Base-by-base conservation (phyloP, 345 rosid genomes). In the Nephelium lappaceum region DNA sequence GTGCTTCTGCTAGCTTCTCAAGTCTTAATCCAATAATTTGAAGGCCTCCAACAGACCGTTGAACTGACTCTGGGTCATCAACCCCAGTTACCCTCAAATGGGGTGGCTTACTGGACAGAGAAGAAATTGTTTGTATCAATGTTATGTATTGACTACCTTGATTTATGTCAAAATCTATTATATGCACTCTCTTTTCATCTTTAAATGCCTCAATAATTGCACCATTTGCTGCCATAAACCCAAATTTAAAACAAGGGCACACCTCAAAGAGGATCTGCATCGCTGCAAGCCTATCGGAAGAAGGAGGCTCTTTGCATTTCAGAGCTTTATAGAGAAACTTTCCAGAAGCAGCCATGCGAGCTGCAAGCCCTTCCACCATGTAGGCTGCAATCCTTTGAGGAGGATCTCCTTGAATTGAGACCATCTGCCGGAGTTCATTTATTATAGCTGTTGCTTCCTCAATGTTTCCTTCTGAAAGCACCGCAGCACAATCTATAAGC, bases 301-400 rank as follows among this genome's bases (percentile, higher is more conserved):
- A 88, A 74, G 99, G 99, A 77, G 99, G 97, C 83, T 94, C 99
- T 85, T 96, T 96, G 90, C 99, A 96, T 85, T 87, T 96, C 77
- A 96, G 82, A 72, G 99, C 90, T 85, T 82, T 93, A 82, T 96
- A 96, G 16, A 96, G 91, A 69, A 77, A 90, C 75, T 87, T 96
- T 24, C 99, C 99, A 25, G 99, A 94, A 49, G 89, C 84, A 80
- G 98, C 97, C 92, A 96, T 87, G 61, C 95, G 90, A 66, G 99
- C 99, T 23, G 97, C 99, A 77, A 96, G 89, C 69, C 99, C 98
- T 90, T 96, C 99, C 6, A 93, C 93, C 98, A 94, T 94, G 90
- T 96, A 96, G 57, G 99, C 99, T 1, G 99, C 98, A 5, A 93
- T 91, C 82, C 99, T 90, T 86, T 91, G 91, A 43, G 95, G 84